Evolutionary conservation across 2,329 filamentous ascomycete genomes (phyloP), one percentile per base, ranked within the genome.

Genomic region (Ceratocystis colombiana): DNA sequence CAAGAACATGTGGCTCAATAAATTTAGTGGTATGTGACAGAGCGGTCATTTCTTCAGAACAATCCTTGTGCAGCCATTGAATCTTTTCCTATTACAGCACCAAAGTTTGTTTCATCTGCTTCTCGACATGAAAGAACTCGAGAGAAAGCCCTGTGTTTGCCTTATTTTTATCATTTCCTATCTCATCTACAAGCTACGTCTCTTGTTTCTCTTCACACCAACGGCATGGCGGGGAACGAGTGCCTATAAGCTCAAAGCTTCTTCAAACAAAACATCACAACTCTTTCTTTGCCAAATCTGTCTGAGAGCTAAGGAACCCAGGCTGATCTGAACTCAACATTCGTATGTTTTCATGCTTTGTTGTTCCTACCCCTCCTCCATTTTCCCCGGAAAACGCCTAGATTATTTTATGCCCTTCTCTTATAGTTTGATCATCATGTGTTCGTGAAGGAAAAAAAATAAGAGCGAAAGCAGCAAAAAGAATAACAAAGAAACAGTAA

Each of bases 401-500:
- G 46, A 59, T 59, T 59, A 37, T 59, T 59, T 53, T n/a, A 20
- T 28, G 22, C 55, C 33, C 10, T 53, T 28, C 22, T 53, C n/a
- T 22, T 25, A 41, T 41, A 41, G 12, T 41, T 41, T 41, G 12
- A 41, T 41, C 37, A 41, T 41, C 37, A 41, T 41, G 1, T 62
- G 61, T 62, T 25, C 17, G 46, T 41, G n/a, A 28, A 55, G 7
- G 17, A 55, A 41, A 63, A 55, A 53, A 37, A 15, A 64, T 53
- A 63, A 50, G n/a, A 44, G 22, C 41, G 45, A 57, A 44, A 55
- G 25, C 33, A 64, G 22, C 37, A 48, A 66, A 57, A 48, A 25
- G 55, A 64, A 62, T 64, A 67, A 57, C 57, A 63, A 64, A 46
- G 41, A 17, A 48, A n/a, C 17, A 48, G 48, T n/a, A 61, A 67